phyloP scores from a whole-genome alignment of 1,284 basidiomycete genomes.

The Serendipita sp. region DNA sequence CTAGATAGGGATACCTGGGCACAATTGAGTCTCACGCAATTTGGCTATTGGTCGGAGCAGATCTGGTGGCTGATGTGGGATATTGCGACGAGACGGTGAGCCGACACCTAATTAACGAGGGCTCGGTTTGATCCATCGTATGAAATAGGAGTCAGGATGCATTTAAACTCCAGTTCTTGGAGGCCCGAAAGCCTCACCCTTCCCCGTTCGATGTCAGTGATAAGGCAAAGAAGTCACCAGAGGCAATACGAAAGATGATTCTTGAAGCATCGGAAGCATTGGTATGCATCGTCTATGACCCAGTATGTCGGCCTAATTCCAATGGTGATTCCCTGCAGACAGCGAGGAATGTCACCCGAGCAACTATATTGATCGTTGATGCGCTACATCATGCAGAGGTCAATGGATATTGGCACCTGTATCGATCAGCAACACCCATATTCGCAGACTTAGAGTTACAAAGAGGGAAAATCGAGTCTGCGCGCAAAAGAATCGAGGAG shows the following conservation, averaged over 20 bases:
- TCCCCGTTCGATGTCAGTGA: background rate
- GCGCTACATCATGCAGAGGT: background rate
- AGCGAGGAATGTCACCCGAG: background rate
- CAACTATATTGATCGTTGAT: conserved; percentile 2
- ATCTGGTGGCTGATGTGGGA: conserved; percentile 4
- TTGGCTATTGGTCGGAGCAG: background rate
- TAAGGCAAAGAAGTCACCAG: background rate
- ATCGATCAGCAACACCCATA: background rate
- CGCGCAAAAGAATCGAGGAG: conserved; percentile 41
- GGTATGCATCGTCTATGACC: background rate
- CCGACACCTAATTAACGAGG: background rate
- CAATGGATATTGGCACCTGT: conserved; percentile 1
- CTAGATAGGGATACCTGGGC: background rate
- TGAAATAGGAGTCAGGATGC: background rate
- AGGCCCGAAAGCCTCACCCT: background rate
- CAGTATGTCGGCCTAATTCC: background rate
- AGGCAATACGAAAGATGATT: background rate
- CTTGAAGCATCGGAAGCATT: background rate
- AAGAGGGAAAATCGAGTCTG: conserved; percentile 1
- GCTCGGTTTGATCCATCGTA: background rate
- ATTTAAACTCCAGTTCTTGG: background rate
- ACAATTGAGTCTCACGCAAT: background rate
- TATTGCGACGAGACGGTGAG: background rate
- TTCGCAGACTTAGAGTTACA: conserved; percentile 3
- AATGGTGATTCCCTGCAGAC: background rate